Evolutionary conservation across 1,284 basidiomycete genomes (phyloP).

Genomic region (Cerioporus squamosus): DNA sequence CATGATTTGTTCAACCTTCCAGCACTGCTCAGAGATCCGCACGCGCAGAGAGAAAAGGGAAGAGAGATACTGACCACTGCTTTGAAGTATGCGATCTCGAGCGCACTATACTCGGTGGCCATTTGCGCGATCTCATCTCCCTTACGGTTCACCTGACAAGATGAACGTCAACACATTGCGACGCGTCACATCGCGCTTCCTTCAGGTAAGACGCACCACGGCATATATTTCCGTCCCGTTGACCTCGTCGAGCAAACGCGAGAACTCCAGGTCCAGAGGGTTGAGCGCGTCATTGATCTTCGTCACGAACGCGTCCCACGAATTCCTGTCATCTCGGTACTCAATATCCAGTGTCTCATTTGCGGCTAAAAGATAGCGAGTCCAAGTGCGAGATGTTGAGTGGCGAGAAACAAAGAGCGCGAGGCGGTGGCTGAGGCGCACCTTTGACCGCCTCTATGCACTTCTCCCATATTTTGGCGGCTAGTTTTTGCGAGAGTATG

Average conservation of each 20-base stretch:
- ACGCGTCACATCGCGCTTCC: neutral
- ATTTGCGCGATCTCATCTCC: slow-evolving; percentile 81
- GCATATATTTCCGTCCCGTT: slow-evolving; percentile 67
- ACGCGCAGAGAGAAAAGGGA: neutral
- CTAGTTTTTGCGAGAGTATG: slow-evolving; percentile 63
- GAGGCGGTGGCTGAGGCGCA: slow-evolving; percentile 21
- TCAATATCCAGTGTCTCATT: slow-evolving; percentile 53
- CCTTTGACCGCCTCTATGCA: slow-evolving; percentile 69
- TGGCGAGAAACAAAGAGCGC: neutral
- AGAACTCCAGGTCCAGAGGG: slow-evolving; percentile 73
- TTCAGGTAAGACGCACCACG: slow-evolving; percentile 50
- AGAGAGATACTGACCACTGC: slow-evolving; percentile 58
- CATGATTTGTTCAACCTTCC: slow-evolving; percentile 87
- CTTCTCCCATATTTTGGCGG: slow-evolving; percentile 67
- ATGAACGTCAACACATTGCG: neutral
- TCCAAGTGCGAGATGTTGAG: neutral
- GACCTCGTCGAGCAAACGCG: slow-evolving; percentile 62
- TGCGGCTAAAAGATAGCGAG: slow-evolving; percentile 42
- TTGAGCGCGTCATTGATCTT: slow-evolving; percentile 66
- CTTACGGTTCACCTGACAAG: slow-evolving; percentile 70
- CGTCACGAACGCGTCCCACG: slow-evolving; percentile 64
- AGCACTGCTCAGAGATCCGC: neutral
- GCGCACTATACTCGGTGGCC: slow-evolving; percentile 78
- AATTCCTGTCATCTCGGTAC: slow-evolving; percentile 45
- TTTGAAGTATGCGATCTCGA: slow-evolving; percentile 84